A percentile compares a stretch with the other conserved stretches of the same genome.
Conservation (phyloP, 129 eudicot genomes). For the Centaurea solstitialis region DNA sequence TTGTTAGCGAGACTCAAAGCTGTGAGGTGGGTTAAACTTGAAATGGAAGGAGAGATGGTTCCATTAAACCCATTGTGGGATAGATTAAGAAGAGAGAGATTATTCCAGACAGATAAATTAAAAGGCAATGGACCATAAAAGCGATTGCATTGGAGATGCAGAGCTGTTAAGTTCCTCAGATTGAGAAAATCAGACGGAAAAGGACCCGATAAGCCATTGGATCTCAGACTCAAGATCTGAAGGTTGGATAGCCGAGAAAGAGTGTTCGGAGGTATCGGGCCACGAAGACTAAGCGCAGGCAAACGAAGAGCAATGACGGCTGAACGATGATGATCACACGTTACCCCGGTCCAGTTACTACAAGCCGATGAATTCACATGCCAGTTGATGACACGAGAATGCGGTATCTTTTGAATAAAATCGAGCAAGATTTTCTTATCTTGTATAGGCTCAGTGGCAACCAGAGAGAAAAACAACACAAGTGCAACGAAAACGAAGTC, state of each 20-base stretch:
- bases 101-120: slow-evolving; percentile 68
- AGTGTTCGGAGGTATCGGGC: slow-evolving; percentile 61
- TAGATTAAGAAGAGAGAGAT: slow-evolving; percentile 57
- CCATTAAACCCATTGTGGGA: slow-evolving; percentile 74
- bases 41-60: slow-evolving; percentile 66
- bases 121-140: slow-evolving; percentile 72
- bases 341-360: slow-evolving; percentile 76
- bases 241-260: slow-evolving; percentile 65
- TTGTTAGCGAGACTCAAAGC: slow-evolving; percentile 72
- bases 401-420: slow-evolving; percentile 49
- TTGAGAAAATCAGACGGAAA: slow-evolving; percentile 74
- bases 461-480: slow-evolving; percentile 37
- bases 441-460: slow-evolving; percentile 58
- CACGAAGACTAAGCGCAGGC: slow-evolving; percentile 67
- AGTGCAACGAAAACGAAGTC: slow-evolving; percentile 35
- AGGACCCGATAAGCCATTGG: slow-evolving; percentile 64
- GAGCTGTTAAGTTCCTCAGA: slow-evolving; percentile 52
- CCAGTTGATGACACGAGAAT: slow-evolving; percentile 63
- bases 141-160: slow-evolving; percentile 65
- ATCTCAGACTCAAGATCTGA: slow-evolving; percentile 76
- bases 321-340: slow-evolving; percentile 67
- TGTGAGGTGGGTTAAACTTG: slow-evolving; percentile 73
- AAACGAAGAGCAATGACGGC: slow-evolving; percentile 69
- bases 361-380: slow-evolving; percentile 60
- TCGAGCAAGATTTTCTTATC: slow-evolving; percentile 79